phyloP scores from a whole-genome alignment of 1,284 basidiomycete genomes.

The Malassezia psittaci region DNA sequence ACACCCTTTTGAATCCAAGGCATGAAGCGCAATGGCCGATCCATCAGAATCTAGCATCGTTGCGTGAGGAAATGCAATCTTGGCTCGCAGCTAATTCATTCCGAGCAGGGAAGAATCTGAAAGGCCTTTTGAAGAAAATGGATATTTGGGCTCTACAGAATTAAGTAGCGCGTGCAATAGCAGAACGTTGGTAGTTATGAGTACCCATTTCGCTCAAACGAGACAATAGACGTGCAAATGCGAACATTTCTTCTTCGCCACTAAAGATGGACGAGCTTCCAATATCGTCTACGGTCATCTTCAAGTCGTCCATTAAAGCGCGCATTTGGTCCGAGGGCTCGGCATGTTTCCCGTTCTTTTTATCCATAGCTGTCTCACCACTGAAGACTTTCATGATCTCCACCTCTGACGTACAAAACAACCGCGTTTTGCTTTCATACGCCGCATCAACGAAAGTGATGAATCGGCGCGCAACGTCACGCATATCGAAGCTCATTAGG shows the following conservation, averaged over 20 bases:
- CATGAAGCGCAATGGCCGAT: slow-evolving; percentile 60
- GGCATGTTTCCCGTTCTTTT: neutral
- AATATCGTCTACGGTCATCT: slow-evolving; percentile 38
- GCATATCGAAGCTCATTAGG: slow-evolving; percentile 70
- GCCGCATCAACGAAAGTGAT: slow-evolving; percentile 91
- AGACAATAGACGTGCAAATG: slow-evolving; percentile 43
- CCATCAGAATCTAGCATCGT: slow-evolving; percentile 57
- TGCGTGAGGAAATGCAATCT: slow-evolving; percentile 70
- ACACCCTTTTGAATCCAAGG: slow-evolving; percentile 64
- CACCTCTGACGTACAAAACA: slow-evolving; percentile 35
- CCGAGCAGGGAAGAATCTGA: slow-evolving; percentile 59
- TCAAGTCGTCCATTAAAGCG: slow-evolving; percentile 42
- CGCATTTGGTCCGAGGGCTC: slow-evolving; percentile 35
- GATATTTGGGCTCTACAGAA: slow-evolving; percentile 34
- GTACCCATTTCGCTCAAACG: slow-evolving; percentile 44
- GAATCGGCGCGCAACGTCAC: slow-evolving; percentile 79
- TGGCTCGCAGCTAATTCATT: slow-evolving; percentile 63
- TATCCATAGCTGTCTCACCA: slow-evolving; percentile 20
- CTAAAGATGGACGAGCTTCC: slow-evolving; percentile 43
- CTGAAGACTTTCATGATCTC: slow-evolving; percentile 41
- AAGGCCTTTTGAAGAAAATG: slow-evolving; percentile 40
- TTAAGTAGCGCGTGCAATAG: neutral
- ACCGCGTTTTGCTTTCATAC: slow-evolving; percentile 45
- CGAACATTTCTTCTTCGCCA: slow-evolving; percentile 45
- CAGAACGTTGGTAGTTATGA: slow-evolving; percentile 22